phyloP scores from a whole-genome alignment of 192 early-diverging fungal genomes.

The Rhizoclosmatium sp. region DNA sequence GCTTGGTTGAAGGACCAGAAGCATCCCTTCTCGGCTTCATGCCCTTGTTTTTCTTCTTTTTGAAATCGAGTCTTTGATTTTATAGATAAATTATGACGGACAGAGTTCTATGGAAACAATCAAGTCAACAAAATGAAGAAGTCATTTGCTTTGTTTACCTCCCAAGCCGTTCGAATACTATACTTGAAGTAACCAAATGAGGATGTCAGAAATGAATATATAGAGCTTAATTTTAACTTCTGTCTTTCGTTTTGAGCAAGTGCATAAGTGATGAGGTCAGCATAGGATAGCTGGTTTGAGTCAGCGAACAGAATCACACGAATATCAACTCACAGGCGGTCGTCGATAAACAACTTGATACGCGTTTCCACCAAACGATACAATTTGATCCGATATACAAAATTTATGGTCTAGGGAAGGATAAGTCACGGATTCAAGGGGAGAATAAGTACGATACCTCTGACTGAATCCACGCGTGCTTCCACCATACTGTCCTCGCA shows the following conservation, averaged over 20 bases:
- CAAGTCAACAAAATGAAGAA: not conserved
- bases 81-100: conserved; percentile 42
- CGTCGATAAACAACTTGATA: conserved; percentile 33
- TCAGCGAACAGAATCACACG: too few relatives aligned
- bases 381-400: conserved; percentile 23
- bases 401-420: conserved; percentile 25
- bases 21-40: conserved; percentile 31
- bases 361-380: not conserved
- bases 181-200: conserved; percentile 43
- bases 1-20: conserved; percentile 36
- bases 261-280: conserved; percentile 42
- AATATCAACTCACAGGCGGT: conserved; percentile 19
- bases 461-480: too few relatives aligned
- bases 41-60: conserved; percentile 21
- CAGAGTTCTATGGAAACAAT: conserved; percentile 30
- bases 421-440: not conserved
- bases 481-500: too few relatives aligned
- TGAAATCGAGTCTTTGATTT: conserved; percentile 36
- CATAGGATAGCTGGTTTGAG: conserved; percentile 34
- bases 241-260: conserved; percentile 21
- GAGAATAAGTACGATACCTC: too few relatives aligned
- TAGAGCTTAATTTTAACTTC: conserved; percentile 30
- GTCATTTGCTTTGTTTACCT: conserved; percentile 20
- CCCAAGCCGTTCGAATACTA: conserved; percentile 32
- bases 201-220: conserved; percentile 35